phyloP scores from a whole-genome alignment of 2,329 filamentous ascomycete genomes.

The Cytospora piceicola region DNA sequence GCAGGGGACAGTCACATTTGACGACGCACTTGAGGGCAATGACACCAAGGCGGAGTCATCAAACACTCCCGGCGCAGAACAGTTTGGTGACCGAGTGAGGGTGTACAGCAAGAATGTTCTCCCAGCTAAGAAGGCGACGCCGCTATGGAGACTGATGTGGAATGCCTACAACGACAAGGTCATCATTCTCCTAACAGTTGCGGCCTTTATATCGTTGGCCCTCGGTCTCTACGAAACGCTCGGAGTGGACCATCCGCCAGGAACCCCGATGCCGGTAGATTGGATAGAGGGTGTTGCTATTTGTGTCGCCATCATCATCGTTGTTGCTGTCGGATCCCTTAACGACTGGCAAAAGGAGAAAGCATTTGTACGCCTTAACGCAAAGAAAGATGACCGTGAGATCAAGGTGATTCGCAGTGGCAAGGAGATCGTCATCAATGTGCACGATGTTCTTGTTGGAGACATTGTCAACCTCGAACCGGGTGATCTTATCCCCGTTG shows the following conservation, averaged over 20 bases:
- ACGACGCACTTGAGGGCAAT: slow-evolving; percentile 34
- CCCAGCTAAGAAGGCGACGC: slow-evolving; percentile 62
- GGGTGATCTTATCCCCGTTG: slow-evolving; percentile 68
- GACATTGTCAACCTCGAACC: slow-evolving; percentile 70
- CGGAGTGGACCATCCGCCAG: slow-evolving; percentile 47
- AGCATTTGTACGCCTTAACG: slow-evolving; percentile 62
- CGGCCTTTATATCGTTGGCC: slow-evolving; percentile 69
- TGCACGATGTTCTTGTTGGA: slow-evolving; percentile 67
- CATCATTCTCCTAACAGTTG: slow-evolving; percentile 69
- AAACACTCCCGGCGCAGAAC: slow-evolving; percentile 21
- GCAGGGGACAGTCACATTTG: slow-evolving; percentile 37
- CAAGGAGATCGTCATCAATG: slow-evolving; percentile 61
- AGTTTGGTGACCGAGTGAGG: slow-evolving; percentile 57
- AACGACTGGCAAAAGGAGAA: slow-evolving; percentile 68
- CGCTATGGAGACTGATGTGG: slow-evolving; percentile 65
- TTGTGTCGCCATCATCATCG: slow-evolving; percentile 63
- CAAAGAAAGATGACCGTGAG: slow-evolving; percentile 62
- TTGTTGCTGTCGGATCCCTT: slow-evolving; percentile 61
- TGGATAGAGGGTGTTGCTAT: slow-evolving; percentile 69
- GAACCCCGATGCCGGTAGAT: slow-evolving; percentile 51
- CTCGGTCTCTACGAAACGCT: slow-evolving; percentile 72
- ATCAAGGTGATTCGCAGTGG: slow-evolving; percentile 69
- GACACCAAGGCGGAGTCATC: slow-evolving; percentile 28
- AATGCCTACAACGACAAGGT: slow-evolving; percentile 75
- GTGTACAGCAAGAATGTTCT: slow-evolving; percentile 64